Evolutionary conservation across 2,329 filamentous ascomycete genomes (phyloP), one percentile per base, ranked within the genome.

Genomic region (Arthrobotrys iridis): DNA sequence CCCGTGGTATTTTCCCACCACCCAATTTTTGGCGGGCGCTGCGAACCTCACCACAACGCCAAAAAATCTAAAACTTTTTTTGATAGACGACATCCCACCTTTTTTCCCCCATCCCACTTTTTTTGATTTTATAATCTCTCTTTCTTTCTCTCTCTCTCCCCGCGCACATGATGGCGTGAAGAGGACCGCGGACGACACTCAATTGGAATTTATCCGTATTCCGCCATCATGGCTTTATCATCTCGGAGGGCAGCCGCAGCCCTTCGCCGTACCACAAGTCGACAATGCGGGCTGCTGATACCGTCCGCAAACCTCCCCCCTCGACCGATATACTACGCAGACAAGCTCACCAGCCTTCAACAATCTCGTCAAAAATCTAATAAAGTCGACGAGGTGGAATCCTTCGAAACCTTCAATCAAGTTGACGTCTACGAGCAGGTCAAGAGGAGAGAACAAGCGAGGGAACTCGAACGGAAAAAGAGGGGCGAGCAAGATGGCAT

Each of bases 41-140:
- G 68, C 60, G 55, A 33, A 48, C 35, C 15, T 22, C 43, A n/a
- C n/a, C n/a, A n/a, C 26, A 57, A 62, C 52, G 45, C 62, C 63
- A 59, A 75, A 75, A 75, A 46, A 63, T 75, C 57, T 63, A 75
- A 58, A 52, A 26, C 55, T n/a, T n/a, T n/a, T n/a, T n/a, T n/a
- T n/a, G n/a, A n/a, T n/a, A 28, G 37, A 66, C 68, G 35, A 74
- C 52, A 48, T 52, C 59, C 46, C 67, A 55, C 45, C 57, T 35
- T 55, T 6, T 55, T 24, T 20, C 45, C 35, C 62, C 62, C 13
- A 26, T 28, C 13, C 28, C 33, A 37, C n/a, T n/a, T n/a, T n/a
- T n/a, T n/a, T n/a, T n/a, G n/a, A n/a, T n/a, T n/a, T n/a, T n/a
- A n/a, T n/a, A 50, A 33, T 24, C 6, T 24, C 10, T 6, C 22